Base-by-base conservation (phyloP, 257 asterid genomes). In the Eustoma russellianum region DNA sequence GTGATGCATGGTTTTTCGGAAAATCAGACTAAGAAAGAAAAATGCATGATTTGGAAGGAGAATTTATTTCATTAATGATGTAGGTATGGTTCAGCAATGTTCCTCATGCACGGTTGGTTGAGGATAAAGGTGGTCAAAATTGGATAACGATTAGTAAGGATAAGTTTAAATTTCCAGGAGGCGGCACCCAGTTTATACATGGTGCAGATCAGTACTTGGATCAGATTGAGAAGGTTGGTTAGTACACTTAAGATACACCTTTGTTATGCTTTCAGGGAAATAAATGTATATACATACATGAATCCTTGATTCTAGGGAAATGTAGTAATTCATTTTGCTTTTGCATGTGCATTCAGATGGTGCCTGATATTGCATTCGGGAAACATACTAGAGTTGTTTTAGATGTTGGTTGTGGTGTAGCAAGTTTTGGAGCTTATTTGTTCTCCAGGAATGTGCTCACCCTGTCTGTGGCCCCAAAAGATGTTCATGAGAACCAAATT, bases 31-130 rank as follows among this genome's bases (percentile, higher is more conserved):
- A 24, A 24, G 30, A 24, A 24, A 24, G 3, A 24, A 24, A 24
- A 24, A 24, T 24, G 30, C 3, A 24, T 24, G 30, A 24, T 24
- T 2, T 24, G 30, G 30, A 24, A 24, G 30, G 30, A 24, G 3
- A 38, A 4, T 38, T 7, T 38, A 11, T 38, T 38, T 38, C 43
- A 2, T 33, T 18, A 17, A 7, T 33, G 2, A 33, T 73, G 55
- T 74, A 91, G 98, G 95, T 91, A 45, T 91, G 96, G 98, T 91
- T 86, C 75, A 83, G 95, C 77, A 87, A 91, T 70, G 95, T 91
- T 50, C 98, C 98, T 51, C 98, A 87, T 61, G 88, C 98, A 19
- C 87, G 94, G 61, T 73, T 91, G 65, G 96, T 79, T 13, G 95
- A 87, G 75, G 94, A 91, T 73, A 91, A 87, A 66, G 98, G 96